Evolutionary conservation across 192 early-diverging fungal species (phyloP).

Genomic region (Gryganskiella cystojenkinii): DNA sequence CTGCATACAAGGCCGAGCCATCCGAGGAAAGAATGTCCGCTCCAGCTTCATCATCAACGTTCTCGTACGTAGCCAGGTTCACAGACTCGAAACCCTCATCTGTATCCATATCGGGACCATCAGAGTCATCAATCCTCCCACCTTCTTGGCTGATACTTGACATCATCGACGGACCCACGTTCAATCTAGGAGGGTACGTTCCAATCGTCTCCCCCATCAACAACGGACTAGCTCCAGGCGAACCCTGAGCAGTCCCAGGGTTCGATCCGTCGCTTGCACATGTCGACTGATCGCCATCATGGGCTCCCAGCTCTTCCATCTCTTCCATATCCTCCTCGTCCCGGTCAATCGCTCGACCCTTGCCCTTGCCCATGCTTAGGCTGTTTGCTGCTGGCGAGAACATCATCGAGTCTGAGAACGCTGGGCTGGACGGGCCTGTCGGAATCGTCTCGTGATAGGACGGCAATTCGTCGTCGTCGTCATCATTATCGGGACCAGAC

Average conservation of each 20-base stretch:
- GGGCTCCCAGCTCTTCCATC: too few species aligned
- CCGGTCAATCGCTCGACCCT: neutral
- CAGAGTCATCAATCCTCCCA: constrained; percentile 26
- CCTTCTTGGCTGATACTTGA: constrained; percentile 20
- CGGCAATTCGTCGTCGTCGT: too few species aligned
- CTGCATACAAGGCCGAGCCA: neutral
- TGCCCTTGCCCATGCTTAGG: neutral
- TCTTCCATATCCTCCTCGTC: constrained; percentile 3
- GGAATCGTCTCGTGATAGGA: too few species aligned
- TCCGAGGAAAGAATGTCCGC: constrained; percentile 24
- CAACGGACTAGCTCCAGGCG: constrained; percentile 10
- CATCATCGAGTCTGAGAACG: too few species aligned
- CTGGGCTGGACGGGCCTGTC: too few species aligned
- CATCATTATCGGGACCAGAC: too few species aligned
- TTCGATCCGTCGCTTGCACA: constrained; percentile 44
- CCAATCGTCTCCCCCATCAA: neutral
- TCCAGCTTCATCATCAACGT: neutral
- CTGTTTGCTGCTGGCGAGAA: neutral
- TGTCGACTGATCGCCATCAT: constrained; percentile 15
- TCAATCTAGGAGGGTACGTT: neutral
- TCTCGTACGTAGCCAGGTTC: neutral
- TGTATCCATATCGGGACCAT: constrained; percentile 1
- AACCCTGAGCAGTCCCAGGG: constrained; percentile 35
- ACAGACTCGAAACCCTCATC: neutral
- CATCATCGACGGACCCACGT: too few species aligned